These are phyloP conservation scores for Exophiala xenobiotica DNA, from an alignment of 2,329 filamentous ascomycete species.

Conservation along the genomic window DNA sequence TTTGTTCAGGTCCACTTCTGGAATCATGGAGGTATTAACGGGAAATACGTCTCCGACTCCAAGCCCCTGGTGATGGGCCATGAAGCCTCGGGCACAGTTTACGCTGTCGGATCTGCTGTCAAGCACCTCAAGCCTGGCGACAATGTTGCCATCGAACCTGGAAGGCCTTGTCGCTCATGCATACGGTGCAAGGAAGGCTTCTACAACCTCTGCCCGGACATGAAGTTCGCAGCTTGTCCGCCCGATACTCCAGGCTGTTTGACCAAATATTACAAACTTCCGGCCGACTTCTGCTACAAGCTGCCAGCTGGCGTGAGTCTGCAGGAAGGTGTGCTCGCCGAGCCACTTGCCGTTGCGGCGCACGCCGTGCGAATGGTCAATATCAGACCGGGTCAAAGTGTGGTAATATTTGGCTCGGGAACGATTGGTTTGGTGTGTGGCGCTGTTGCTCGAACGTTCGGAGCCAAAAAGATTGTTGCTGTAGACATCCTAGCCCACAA, in stretches of 20 bases:
- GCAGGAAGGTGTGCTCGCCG: slow-evolving; percentile 48
- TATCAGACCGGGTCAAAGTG: slow-evolving; percentile 41
- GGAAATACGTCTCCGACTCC: slow-evolving; percentile 31
- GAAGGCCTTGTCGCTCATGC: slow-evolving; percentile 38
- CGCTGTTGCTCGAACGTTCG: slow-evolving; percentile 60
- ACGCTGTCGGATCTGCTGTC: slow-evolving; percentile 32
- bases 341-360: slow-evolving; percentile 50
- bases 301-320: slow-evolving; percentile 40
- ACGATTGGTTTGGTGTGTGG: slow-evolving; percentile 58
- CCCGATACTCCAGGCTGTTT: slow-evolving; percentile 41
- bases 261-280: slow-evolving; percentile 38
- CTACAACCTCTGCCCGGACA: slow-evolving; percentile 44
- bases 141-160: slow-evolving; percentile 40
- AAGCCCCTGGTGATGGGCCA: slow-evolving; percentile 38
- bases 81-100: slow-evolving; percentile 36
- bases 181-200: slow-evolving; percentile 37
- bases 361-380: slow-evolving; percentile 44
- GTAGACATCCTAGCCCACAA: slow-evolving; percentile 61
- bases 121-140: slow-evolving; percentile 34
- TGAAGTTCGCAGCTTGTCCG: slow-evolving; percentile 44
- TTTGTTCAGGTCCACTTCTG: slow-evolving; percentile 41
- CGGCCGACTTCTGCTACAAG: slow-evolving; percentile 42
- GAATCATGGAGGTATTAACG: slow-evolving; percentile 39
- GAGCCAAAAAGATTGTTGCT: slow-evolving; percentile 60
- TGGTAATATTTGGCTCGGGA: slow-evolving; percentile 43